Conservation (phyloP, 2,329 filamentous ascomycete genomes). For the Aspergillus chevalieri region DNA sequence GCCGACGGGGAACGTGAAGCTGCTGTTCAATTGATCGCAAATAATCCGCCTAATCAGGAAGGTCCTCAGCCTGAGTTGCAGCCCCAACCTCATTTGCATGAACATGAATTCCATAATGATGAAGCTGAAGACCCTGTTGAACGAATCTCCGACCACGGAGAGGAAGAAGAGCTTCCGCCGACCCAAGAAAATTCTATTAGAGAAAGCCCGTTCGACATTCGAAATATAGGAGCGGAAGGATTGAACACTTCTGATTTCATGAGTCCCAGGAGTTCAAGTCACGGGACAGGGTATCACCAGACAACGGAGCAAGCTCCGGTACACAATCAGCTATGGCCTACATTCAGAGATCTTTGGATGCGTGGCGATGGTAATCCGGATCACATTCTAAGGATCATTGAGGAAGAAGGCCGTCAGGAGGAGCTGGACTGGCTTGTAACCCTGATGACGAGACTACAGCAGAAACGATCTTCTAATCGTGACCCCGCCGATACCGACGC, state of each 20-base stretch:
- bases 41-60: conserved; percentile 26
- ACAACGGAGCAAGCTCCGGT: not conserved
- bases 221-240: conserved; percentile 1
- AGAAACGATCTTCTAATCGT: conserved; percentile 4
- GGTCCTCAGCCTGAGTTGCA: conserved; percentile 9
- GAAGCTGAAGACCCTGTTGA: conserved; percentile 6
- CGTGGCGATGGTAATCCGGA: conserved; percentile 56
- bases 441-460: conserved; percentile 39
- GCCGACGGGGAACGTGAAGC: conserved; percentile 51
- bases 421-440: conserved; percentile 56
- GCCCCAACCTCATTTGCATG: conserved; percentile 4
- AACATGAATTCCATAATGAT: conserved; percentile 5
- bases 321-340: conserved; percentile 25
- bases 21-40: conserved; percentile 42
- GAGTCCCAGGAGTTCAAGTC: conserved; percentile 4
- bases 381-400: conserved; percentile 56
- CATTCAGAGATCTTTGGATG: conserved; percentile 52
- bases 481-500: not conserved
- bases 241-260: conserved; percentile 1
- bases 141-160: conserved; percentile 4
- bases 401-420: conserved; percentile 54
- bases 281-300: not conserved
- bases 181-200: not conserved
- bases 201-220: not conserved
- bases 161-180: conserved; percentile 2